Conservation (phyloP, 768 basidiomycete genomes). For the Trametes maxima region DNA sequence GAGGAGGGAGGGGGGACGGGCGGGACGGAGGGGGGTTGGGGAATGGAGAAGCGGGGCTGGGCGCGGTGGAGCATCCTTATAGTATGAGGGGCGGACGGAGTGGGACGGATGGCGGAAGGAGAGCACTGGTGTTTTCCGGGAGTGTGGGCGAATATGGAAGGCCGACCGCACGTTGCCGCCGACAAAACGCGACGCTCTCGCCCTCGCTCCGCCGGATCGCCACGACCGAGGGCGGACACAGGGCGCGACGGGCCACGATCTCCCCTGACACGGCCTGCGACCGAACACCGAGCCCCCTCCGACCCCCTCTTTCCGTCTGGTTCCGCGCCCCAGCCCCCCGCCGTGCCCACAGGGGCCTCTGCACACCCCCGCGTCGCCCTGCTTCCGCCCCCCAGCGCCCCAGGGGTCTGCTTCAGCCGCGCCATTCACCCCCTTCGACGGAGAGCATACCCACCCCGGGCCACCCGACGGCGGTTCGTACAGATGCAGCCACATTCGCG, state of each 20-base stretch:
- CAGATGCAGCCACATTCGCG: not conserved
- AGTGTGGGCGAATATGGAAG: constrained; percentile 5
- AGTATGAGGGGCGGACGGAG: constrained; percentile 10
- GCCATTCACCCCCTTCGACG: not conserved
- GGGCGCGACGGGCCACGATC: not conserved
- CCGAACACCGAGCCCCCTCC: constrained; percentile 10
- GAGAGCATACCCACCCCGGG: not conserved
- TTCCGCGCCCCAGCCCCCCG: constrained; percentile 6
- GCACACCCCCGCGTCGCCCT: no score
- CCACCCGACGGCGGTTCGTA: constrained; percentile 1
- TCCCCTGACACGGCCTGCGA: not conserved
- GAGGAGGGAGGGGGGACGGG: constrained; percentile 3
- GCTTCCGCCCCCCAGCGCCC: not conserved
- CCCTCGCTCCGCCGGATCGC: constrained; percentile 2
- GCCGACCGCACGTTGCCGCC: not conserved
- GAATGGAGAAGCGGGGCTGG: not conserved
- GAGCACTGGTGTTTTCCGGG: constrained; percentile 1
- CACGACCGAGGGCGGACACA: not conserved
- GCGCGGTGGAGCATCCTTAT: constrained; percentile 13
- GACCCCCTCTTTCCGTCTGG: constrained; percentile 17
- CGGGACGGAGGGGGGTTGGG: not conserved
- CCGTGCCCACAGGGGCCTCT: not conserved
- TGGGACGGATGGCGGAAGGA: constrained; percentile 13
- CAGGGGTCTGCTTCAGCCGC: no score
- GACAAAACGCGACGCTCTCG: not conserved